Evolutionary conservation across 2,329 filamentous ascomycete species (phyloP).

Genomic region (Colletotrichum sojae): DNA sequence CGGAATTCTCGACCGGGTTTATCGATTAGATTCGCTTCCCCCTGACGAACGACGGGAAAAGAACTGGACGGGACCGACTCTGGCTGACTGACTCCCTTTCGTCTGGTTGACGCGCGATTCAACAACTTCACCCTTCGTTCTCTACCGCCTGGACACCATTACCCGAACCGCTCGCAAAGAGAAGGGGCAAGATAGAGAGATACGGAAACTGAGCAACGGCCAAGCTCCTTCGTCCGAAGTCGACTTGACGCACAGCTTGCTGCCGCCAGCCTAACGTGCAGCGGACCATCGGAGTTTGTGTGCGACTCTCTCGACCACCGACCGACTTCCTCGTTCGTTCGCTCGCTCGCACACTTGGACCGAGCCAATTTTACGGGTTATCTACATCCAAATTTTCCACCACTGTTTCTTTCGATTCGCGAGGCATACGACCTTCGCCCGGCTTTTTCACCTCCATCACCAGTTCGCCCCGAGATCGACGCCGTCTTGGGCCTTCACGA

Average conservation of each 20-base stretch:
- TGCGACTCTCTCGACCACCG: conserved; percentile 19
- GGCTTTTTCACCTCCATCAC: conserved; percentile 10
- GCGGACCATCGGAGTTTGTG: conserved; percentile 46
- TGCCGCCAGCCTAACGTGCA: conserved; percentile 47
- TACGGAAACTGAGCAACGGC: not conserved
- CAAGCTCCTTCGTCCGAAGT: conserved; percentile 12
- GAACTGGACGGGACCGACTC: not conserved
- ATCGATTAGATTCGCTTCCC: conserved; percentile 6
- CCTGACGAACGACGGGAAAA: too few relatives aligned
- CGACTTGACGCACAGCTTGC: conserved; percentile 39
- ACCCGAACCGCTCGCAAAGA: conserved; percentile 6
- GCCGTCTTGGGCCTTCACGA: conserved; percentile 10
- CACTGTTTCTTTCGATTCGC: not conserved
- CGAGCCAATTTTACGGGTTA: not conserved
- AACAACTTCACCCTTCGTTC: not conserved
- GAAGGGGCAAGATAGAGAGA: too few relatives aligned
- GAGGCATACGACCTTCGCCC: conserved; percentile 6
- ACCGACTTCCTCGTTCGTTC: conserved; percentile 6
- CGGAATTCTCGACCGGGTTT: conserved; percentile 29
- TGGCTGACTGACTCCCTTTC: conserved; percentile 21
- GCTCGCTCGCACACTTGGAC: not conserved
- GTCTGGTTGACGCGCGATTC: conserved; percentile 28
- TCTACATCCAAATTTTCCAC: not conserved
- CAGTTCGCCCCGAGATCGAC: conserved; percentile 23
- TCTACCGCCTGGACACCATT: not conserved